A percentile compares a stretch with the other conserved stretches of the same genome.
These are phyloP conservation scores for Arabidopsis hybrid DNA, from an alignment of 441 rosid genomes.

Conservation along the genomic window DNA sequence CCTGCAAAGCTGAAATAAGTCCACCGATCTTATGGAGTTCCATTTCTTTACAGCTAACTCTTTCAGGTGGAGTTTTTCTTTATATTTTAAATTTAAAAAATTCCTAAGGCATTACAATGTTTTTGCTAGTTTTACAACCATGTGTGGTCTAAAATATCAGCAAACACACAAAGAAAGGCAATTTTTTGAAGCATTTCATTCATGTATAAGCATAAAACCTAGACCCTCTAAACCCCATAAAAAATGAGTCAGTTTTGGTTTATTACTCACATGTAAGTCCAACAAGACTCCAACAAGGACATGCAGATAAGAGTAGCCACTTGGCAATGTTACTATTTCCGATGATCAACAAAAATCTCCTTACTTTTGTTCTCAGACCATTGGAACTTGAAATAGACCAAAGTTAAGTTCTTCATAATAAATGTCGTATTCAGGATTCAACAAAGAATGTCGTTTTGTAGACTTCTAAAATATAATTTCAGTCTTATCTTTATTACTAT, in stretches of 20 bases:
- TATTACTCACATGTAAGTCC: conserved; percentile 22
- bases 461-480: neutral
- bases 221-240: conserved; percentile 3
- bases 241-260: neutral
- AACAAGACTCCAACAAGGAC: conserved; percentile 38
- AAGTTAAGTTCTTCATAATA: conserved; percentile 11
- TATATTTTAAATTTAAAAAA: neutral
- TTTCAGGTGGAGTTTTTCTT: conserved; percentile 19
- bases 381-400: conserved; percentile 67
- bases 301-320: conserved; percentile 45
- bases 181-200: neutral
- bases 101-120: neutral
- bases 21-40: conserved; percentile 17
- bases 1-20: conserved; percentile 40
- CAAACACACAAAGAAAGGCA: neutral
- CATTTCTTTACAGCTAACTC: conserved; percentile 42
- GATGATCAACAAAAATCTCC: conserved; percentile 45
- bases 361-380: conserved; percentile 39
- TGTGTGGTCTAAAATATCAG: neutral
- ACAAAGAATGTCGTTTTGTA: neutral
- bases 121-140: neutral
- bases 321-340: conserved; percentile 49
- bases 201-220: conserved; percentile 17
- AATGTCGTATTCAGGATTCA: neutral
- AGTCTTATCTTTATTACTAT: neutral